Evolutionary conservation across 768 basidiomycete species (phyloP), one percentile per base, ranked within the genome.

Genomic region (Lactarius sp.): DNA sequence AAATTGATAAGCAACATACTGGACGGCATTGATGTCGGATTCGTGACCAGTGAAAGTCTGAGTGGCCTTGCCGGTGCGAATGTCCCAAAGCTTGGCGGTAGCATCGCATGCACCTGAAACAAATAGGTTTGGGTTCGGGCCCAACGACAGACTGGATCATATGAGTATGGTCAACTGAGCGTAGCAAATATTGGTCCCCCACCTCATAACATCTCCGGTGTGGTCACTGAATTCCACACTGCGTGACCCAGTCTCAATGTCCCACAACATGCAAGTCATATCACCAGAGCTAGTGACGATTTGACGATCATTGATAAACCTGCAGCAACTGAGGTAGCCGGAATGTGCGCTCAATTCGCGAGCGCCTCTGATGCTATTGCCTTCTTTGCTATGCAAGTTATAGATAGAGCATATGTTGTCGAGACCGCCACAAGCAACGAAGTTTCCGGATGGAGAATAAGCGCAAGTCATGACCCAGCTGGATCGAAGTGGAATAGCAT

Each of bases 391-490:
- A 72, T 92, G 87, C 65, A 98, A 79, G 74, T 92, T 95, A 80
- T 99, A 99, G 73, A 99, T 94, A 58, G 94, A 96, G 76, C 96
- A 99, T 56, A 98, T 98, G 75, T 99, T 99, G 79, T 99, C 96
- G 61, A 99, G 84, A 75, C 96, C 96, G 76, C 97, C 96, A 70
- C 97, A 98, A 41, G 97, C 97, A 66, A 99, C 97, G 68, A 91
- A 97, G 75, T 92, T 95, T 55, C 97, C 96, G 18, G 92, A 92
- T 5, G 97, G 96, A 22, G 97, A 88, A 77, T 98, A 98, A 56
- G 96, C 96, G 74, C 96, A 99, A 56, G 96, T 99, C 96, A 99
- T 99, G 77, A 99, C 96, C 96, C 96, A 99, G 73, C 92, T 94
- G 52, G 94, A 97, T 57, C 96, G 88, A 52, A 99, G 80, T 56